These are phyloP conservation scores for Pseudonitzschia delicatissima DNA, from an alignment of 108 stramenopile species.

Conservation along the genomic window DNA sequence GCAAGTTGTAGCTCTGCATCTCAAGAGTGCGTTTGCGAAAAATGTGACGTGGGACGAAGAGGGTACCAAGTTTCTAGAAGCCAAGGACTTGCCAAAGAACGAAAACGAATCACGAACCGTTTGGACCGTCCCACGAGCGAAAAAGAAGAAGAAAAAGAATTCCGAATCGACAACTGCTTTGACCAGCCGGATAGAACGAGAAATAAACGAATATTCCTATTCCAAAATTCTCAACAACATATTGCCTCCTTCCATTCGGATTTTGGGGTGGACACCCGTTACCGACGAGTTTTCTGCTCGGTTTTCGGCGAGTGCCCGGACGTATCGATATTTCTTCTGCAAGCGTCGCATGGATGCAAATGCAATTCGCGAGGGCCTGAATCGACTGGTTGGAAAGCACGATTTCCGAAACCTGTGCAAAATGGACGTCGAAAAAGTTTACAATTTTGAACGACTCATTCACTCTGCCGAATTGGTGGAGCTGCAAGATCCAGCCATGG, in stretches of 20 bases:
- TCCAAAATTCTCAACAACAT: slow-evolving; percentile 90
- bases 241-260: slow-evolving; percentile 88
- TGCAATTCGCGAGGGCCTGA: slow-evolving; percentile 69
- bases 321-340: slow-evolving; percentile 95
- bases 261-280: slow-evolving; percentile 93
- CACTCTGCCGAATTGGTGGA: slow-evolving; percentile 51
- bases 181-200: slow-evolving; percentile 25
- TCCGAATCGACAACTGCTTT: neutral
- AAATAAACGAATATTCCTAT: slow-evolving; percentile 86
- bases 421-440: slow-evolving; percentile 93
- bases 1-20: slow-evolving; percentile 86
- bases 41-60: slow-evolving; percentile 36
- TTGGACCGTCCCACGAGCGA: slow-evolving; percentile 48
- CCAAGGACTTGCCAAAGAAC: slow-evolving; percentile 67
- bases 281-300: slow-evolving; percentile 91
- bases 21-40: slow-evolving; percentile 76
- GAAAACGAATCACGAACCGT: slow-evolving; percentile 41
- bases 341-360: slow-evolving; percentile 59
- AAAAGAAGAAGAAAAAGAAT: slow-evolving; percentile 17
- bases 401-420: slow-evolving; percentile 99
- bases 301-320: slow-evolving; percentile 80
- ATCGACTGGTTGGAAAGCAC: slow-evolving; percentile 82
- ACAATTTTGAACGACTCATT: slow-evolving; percentile 85
- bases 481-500: slow-evolving; percentile 20
- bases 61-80: slow-evolving; percentile 29